Percentiles rank a stretch among this genome's conserved stretches.
These are phyloP conservation scores for Hyphodiscus sp. DNA, from an alignment of 2,329 filamentous ascomycete species.

Conservation along the genomic window DNA sequence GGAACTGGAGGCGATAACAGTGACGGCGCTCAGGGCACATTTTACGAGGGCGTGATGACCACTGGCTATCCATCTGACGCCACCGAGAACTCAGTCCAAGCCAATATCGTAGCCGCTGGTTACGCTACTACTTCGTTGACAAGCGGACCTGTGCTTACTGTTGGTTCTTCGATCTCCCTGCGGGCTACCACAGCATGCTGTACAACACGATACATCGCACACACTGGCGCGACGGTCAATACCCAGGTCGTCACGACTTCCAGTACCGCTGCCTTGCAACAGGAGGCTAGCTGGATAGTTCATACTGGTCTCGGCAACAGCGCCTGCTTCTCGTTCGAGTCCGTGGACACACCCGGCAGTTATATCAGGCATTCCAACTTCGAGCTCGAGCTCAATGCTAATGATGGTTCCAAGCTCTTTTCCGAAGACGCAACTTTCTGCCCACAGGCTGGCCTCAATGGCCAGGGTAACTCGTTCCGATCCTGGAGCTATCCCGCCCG, in stretches of 20 bases:
- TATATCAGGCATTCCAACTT: constrained; percentile 53
- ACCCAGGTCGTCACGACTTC: constrained; percentile 48
- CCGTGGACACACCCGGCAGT: constrained; percentile 48
- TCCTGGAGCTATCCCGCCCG: constrained; percentile 56
- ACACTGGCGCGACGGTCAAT: constrained; percentile 43
- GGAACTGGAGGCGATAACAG: constrained; percentile 61
- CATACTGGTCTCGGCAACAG: constrained; percentile 49
- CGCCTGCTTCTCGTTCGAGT: constrained; percentile 56
- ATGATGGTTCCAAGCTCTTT: constrained; percentile 51
- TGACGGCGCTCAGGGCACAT: constrained; percentile 52
- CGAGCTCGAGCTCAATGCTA: constrained; percentile 40
- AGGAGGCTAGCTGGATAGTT: constrained; percentile 47
- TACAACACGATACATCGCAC: constrained; percentile 48
- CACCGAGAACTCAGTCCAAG: constrained; percentile 52
- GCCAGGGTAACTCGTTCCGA: constrained; percentile 44
- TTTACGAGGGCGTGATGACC: constrained; percentile 62
- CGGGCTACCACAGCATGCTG: constrained; percentile 48
- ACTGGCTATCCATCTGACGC: constrained; percentile 53
- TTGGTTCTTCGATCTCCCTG: constrained; percentile 47
- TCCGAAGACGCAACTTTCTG: constrained; percentile 59
- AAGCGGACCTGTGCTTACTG: constrained; percentile 41
- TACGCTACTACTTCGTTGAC: constrained; percentile 44
- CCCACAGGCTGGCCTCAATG: constrained; percentile 43
- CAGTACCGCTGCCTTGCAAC: constrained; percentile 42
- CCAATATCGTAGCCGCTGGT: constrained; percentile 52